Conservation (phyloP, 305 asterid species). For the Fraxinus paxiana region DNA sequence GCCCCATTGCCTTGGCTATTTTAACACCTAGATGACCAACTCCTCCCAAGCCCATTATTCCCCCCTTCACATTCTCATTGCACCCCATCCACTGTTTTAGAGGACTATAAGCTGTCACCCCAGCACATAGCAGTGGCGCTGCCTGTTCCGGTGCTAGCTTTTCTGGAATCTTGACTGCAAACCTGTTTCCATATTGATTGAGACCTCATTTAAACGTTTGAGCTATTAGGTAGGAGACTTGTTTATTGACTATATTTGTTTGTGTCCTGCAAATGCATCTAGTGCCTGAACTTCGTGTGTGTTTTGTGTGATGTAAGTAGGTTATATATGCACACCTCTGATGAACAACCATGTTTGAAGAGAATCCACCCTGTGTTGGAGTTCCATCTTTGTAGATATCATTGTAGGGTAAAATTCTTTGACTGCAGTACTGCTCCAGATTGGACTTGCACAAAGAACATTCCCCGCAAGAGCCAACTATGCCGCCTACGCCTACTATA, state of each 20-base stretch:
- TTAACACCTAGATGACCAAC: conserved; percentile 48
- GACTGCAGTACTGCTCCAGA: conserved; percentile 39
- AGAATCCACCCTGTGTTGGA: conserved; percentile 41
- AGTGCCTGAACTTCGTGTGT: background rate
- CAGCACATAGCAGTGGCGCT: conserved; percentile 48
- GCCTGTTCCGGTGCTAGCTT: conserved; percentile 36
- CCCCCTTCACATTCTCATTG: conserved; percentile 25
- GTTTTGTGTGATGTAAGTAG: background rate
- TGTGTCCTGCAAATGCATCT: background rate
- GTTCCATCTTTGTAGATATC: conserved; percentile 33
- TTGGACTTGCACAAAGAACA: conserved; percentile 40
- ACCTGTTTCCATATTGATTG: conserved; percentile 21
- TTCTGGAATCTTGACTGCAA: conserved; percentile 41
- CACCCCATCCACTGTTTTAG: conserved; percentile 30
- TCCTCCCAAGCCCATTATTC: conserved; percentile 46
- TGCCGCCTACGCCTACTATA: conserved; percentile 39
- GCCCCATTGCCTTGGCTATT: conserved; percentile 56
- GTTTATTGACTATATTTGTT: background rate
- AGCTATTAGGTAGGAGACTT: background rate
- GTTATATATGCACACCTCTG: conserved; percentile 25
- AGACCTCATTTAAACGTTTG: background rate
- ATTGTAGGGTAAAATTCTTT: conserved; percentile 34
- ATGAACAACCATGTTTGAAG: conserved; percentile 33
- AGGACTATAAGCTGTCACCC: conserved; percentile 50
- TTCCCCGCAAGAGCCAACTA: conserved; percentile 42